A percentile compares a stretch with the other conserved stretches of the same genome.
phyloP scores from a whole-genome alignment of 768 basidiomycete genomes.

The Phaffia tasmanica region DNA sequence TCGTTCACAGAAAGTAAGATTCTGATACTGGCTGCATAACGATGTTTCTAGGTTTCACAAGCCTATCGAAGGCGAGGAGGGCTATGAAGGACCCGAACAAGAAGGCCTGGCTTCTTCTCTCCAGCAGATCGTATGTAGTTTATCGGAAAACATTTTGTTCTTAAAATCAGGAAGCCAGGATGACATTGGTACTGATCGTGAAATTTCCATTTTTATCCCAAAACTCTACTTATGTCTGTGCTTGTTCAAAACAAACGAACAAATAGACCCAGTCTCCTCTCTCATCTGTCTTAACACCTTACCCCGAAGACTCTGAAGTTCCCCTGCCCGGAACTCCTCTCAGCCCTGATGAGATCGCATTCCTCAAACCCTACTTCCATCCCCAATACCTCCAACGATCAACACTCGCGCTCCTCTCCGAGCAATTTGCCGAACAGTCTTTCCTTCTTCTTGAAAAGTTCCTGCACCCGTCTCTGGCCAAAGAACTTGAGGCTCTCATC shows the following conservation, averaged over 20 bases:
- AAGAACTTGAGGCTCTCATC: slow-evolving; percentile 54
- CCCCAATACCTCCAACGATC: slow-evolving; percentile 76
- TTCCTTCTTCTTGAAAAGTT: slow-evolving; percentile 81
- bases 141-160: too few relatives aligned
- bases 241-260: not conserved
- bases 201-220: not conserved
- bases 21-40: not conserved
- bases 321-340: slow-evolving; percentile 47
- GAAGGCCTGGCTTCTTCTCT: slow-evolving; percentile 55
- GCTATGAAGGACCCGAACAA: slow-evolving; percentile 50
- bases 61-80: slow-evolving; percentile 80
- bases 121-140: slow-evolving; percentile 71
- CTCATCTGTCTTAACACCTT: slow-evolving; percentile 39
- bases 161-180: too few relatives aligned
- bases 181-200: not conserved
- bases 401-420: slow-evolving; percentile 66
- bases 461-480: slow-evolving; percentile 58
- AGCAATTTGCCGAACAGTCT: slow-evolving; percentile 73
- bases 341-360: slow-evolving; percentile 51
- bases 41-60: slow-evolving; percentile 57
- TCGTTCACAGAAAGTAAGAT: not conserved
- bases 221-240: too few relatives aligned
- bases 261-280: slow-evolving; percentile 31
- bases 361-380: slow-evolving; percentile 75
- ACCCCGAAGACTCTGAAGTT: slow-evolving; percentile 35